A percentile compares a stretch with the other conserved stretches of the same genome.
Evolutionary conservation across 306 rosid genomes (phyloP).

Genomic region (Purshia tridentata): DNA sequence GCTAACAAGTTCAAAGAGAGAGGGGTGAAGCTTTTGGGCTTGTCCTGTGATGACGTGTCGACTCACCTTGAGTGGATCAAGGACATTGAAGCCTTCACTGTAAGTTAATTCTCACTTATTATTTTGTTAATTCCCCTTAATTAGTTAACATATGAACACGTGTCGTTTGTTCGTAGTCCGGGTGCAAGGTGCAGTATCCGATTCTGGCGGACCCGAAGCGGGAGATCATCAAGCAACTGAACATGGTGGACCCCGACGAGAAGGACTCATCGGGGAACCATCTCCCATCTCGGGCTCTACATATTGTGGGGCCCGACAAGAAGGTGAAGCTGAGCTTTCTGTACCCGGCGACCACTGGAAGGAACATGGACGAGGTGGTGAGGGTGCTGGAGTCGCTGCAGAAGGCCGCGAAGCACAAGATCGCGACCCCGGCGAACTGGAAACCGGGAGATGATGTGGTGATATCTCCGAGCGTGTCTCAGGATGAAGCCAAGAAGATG

Average conservation of each 20-base stretch:
- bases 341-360: conserved; percentile 75
- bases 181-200: conserved; percentile 64
- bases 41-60: conserved; percentile 63
- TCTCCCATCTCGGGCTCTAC: conserved; percentile 81
- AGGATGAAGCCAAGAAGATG: conserved; percentile 63
- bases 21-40: conserved; percentile 67
- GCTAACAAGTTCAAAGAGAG: conserved; percentile 41
- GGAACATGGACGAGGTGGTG: conserved; percentile 85
- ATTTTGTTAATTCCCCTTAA: background rate
- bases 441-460: conserved; percentile 57
- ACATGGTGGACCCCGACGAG: conserved; percentile 85
- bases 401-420: conserved; percentile 50
- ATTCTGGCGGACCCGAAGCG: conserved; percentile 60
- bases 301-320: conserved; percentile 68
- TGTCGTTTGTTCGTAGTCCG: conserved; percentile 40
- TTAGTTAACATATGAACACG: background rate
- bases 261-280: conserved; percentile 46
- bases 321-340: conserved; percentile 76
- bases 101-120: conserved; percentile 19
- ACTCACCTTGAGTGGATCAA: conserved; percentile 72
- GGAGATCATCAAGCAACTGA: conserved; percentile 70
- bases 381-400: conserved; percentile 78
- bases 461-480: conserved; percentile 46
- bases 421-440: conserved; percentile 85
- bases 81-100: conserved; percentile 77